Evolutionary conservation across 306 rosid species (phyloP).

Genomic region (Dryas octopetala): DNA sequence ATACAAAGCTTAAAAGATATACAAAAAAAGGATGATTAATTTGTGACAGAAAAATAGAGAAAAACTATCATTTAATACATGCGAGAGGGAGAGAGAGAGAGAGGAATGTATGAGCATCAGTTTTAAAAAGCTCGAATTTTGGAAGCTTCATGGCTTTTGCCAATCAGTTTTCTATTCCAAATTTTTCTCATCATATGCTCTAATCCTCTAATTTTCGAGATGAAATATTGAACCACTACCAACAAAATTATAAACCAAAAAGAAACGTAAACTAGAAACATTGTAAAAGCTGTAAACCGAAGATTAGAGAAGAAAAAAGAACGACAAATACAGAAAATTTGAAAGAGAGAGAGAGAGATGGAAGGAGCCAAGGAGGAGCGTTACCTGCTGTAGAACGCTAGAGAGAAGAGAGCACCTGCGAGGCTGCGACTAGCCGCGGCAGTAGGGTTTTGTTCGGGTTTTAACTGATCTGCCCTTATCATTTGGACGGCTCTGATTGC

Average conservation of each 20-base stretch:
- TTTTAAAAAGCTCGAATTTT: constrained; percentile 24
- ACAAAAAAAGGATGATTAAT: too few species aligned
- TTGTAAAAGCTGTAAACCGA: background rate
- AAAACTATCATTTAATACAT: too few species aligned
- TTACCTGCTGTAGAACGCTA: background rate
- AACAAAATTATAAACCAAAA: too few species aligned
- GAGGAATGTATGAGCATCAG: constrained; percentile 10
- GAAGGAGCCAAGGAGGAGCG: background rate
- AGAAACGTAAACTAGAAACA: too few species aligned
- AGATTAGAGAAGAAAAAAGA: too few species aligned
- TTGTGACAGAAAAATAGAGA: background rate
- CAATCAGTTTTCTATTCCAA: constrained; percentile 12
- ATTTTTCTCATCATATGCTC: constrained; percentile 18
- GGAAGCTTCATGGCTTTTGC: constrained; percentile 24
- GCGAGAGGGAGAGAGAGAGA: background rate
- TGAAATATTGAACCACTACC: too few species aligned
- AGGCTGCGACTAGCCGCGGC: background rate
- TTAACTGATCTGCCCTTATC: background rate
- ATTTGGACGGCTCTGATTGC: background rate
- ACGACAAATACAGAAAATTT: too few species aligned
- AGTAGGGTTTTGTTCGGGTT: background rate
- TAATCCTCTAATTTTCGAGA: background rate
- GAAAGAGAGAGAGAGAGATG: background rate
- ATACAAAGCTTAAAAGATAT: too few species aligned
- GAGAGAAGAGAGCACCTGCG: background rate